Base-by-base conservation (phyloP, 1,139 yeast species). In the Meyerozyma guilliermondii region DNA sequence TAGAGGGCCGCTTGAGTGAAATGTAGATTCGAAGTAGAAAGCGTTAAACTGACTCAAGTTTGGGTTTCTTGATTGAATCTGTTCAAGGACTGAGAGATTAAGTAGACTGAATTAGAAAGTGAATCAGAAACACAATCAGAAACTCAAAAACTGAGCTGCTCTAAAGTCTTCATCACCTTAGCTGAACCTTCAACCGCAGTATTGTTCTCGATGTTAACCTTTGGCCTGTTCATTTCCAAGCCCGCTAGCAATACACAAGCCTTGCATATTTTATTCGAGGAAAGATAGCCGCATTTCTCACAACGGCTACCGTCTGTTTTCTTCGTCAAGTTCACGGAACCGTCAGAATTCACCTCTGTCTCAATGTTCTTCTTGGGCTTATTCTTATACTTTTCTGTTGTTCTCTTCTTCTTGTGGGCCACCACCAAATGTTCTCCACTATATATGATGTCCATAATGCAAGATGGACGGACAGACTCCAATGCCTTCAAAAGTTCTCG, bases 231-330 rank as follows among this genome's bases (percentile, higher is more conserved):
- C 46, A 78, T 74, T 54, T 91, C 95, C 43, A 94, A 74, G 0
- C 97, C 97, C 46, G 87, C 89, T 39, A 94, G 66, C 34, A 92
- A 68, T 48, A 87, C 79, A 65, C 99, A 92, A 0, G 98, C 98
- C 63, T 92, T 92, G 65, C 99, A 92, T 10, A 89, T 78, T 54
- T 69, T 77, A 59, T 92, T 92, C 48, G 94, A 86, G 0, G 98
- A 87, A 36, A 94, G 66, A 58, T 92, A 92, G 0, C 98, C 97
- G 65, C 99, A 92, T 48, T 82, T 80, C 50, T 83, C 88, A 65
- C 99, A 92, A 44, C 79, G 71, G 53, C 82, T 83, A 3, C 89
- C 88, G 53, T 81, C 87, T 16, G 66, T 68, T 28, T 59, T 64
- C 26, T 54, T 54, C 27, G 48, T 47, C 31, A 80, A 55, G 0